Base-by-base conservation (phyloP, 2,329 filamentous ascomycete species). In the Cordyceps militaris region DNA sequence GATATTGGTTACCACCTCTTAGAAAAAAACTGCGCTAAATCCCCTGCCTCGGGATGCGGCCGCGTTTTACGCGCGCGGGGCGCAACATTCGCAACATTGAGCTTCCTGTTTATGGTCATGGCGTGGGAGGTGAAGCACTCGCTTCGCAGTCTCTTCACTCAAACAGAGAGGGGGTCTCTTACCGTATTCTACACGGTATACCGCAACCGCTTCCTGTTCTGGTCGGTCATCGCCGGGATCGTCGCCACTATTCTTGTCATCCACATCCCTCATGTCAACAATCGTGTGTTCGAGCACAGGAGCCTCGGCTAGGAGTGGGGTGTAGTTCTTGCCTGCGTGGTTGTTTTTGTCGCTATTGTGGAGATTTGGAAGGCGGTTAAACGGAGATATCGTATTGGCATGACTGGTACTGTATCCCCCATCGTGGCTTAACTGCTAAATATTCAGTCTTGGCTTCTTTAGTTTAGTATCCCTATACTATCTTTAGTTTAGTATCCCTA, bases 51-150 rank as follows among this genome's bases (percentile, higher is more conserved):
- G 0, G 70, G 69, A 2, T 88, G 85, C 67, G 73, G 74, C n/a
- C 68, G 74, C 3, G 79, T 86, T 2, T 88, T 83, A 72, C 78
- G 80, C 19, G 86, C 86, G 0, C 79, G 87, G 13, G 85, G 86
- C 0, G 84, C 86, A 0, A 86, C 84, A 4, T 90, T 88, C 66
- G 83, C 86, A 0, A 86, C 83, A 7, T 69, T 90, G 43, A 87
- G 84, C 43, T 89, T 87, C 74, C 75, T 85, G 49, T 76, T 88
- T 6, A 74, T 90, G 7, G 79, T 88, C 57, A 84, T 86, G 0
- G 84, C 87, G 0, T 89, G 86, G 86, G 85, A 90, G 70, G 84
- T 87, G 66, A 85, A 88, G 67, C 83, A 89, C 63, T 85, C 87
- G 70, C 82, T 82, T 16, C 81, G 84, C 47, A 86, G 82, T 21